Conservation (phyloP, 2,329 filamentous ascomycete species). For the Botrytis sinoallii region DNA sequence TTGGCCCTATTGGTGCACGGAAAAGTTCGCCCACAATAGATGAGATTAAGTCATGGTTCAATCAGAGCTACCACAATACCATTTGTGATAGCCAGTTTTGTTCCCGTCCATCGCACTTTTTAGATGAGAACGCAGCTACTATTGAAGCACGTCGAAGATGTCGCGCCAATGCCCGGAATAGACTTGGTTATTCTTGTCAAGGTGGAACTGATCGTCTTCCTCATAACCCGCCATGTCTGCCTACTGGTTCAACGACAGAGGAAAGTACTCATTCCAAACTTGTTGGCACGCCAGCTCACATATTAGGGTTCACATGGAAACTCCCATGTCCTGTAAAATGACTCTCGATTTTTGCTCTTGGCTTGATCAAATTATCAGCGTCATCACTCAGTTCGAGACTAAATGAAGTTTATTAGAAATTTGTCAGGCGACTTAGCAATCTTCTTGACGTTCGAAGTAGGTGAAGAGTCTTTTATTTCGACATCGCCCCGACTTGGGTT, state of each 20-base stretch:
- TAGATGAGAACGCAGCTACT: background rate
- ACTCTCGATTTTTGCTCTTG: background rate
- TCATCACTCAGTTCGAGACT: background rate
- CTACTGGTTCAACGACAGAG: background rate
- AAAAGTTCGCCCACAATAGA: too few relatives aligned
- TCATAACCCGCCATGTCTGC: background rate
- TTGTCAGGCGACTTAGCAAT: background rate
- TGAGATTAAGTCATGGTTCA: too few relatives aligned
- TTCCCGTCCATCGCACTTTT: too few relatives aligned
- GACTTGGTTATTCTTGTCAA: background rate
- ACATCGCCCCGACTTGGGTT: background rate
- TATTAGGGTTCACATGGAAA: background rate
- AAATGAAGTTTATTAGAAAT: background rate
- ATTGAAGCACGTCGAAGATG: background rate
- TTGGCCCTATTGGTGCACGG: too few relatives aligned
- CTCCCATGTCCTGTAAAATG: background rate
- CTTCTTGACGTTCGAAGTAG: background rate
- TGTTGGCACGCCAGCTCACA: background rate
- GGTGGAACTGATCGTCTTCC: background rate
- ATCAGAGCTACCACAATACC: too few relatives aligned
- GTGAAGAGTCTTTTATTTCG: background rate
- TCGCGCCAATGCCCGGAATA: accelerated
- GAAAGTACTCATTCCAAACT: background rate
- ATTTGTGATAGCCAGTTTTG: too few relatives aligned
- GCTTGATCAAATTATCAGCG: background rate